Base-by-base conservation (phyloP, 345 rosid genomes). In the Moricandia arvensis region DNA sequence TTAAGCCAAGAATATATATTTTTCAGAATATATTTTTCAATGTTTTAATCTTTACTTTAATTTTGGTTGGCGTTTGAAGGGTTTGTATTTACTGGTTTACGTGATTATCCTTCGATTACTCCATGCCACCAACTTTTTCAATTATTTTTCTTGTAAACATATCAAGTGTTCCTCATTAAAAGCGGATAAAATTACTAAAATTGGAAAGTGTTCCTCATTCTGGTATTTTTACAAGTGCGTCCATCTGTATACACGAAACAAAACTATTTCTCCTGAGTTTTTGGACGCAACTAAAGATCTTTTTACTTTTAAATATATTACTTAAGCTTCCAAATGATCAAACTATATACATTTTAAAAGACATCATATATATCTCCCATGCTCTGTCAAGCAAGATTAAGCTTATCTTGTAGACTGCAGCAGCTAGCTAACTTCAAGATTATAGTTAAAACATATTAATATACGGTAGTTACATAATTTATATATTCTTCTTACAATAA, bases 71-170 rank as follows among this genome's bases (percentile, higher is more conserved):
- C 57, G 63, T 54, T 51, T 69, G 27, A 75, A 27, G 79, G 69
- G 69, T 49, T 75, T 49, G 45, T 69, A 69, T 62, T 61, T 54
- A 34, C 33, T 68, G 63, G 58, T 55, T 57, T 64, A 70, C 43
- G 66, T 70, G 80, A 71, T 43, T 53, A 43, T 70, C 80, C 75
- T 70, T 71, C 41, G 31, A 70, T 64, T 45, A 70, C 80, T 77
- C 75, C 60, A 70, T 43, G 66, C 80, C 80, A 43, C 53, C 7
- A n/a, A 30, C 66, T 66, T 33, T 37, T 16, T 12, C 17, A 27
- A 27, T 62, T 69, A 12, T 27, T 16, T 51, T 61, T 68, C 43
- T 47, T 33, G 9, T 29, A 2, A 29, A 29, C 30, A 21, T 16
- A 67, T 47, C 26, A 10, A 31, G 54, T 59, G 64, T 33, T 16